A percentile compares a stretch with the other conserved stretches of the same genome.
These are phyloP conservation scores for Tetrahymena malaccensis DNA, from an alignment of 73 alveolate genomes.

Conservation along the genomic window DNA sequence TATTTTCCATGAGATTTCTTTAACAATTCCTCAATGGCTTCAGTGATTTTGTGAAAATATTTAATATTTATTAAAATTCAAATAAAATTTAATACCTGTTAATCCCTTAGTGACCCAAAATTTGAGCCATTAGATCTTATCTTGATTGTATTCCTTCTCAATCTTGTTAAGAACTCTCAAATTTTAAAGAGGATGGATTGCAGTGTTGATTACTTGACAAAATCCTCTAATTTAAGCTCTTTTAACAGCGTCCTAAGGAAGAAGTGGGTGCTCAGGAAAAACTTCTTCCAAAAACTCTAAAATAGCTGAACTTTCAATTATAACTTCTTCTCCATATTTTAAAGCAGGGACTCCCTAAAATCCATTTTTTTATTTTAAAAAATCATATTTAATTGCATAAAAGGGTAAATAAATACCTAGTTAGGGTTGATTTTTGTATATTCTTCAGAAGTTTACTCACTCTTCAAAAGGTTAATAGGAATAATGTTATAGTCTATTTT, in stretches of 20 bases:
- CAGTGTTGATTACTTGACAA: slow-evolving; percentile 59
- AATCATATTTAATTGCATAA: not conserved
- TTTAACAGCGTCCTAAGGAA: slow-evolving; percentile 40
- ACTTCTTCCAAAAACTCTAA: slow-evolving; percentile 68
- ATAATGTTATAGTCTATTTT: slow-evolving; percentile 40
- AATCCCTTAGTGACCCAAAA: slow-evolving; percentile 48
- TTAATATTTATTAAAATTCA: not conserved
- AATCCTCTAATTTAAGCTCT: slow-evolving; percentile 35
- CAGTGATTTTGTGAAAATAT: not conserved
- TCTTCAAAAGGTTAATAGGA: slow-evolving; percentile 45
- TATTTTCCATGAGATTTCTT: slow-evolving; percentile 52
- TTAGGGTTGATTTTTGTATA: slow-evolving; percentile 61
- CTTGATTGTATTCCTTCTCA: slow-evolving; percentile 18
- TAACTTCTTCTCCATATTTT: not conserved
- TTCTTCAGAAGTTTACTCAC: slow-evolving; percentile 50
- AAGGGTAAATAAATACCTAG: not conserved
- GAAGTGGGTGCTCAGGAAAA: slow-evolving; percentile 42
- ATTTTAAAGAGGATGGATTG: slow-evolving; percentile 66
- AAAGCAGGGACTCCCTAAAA: slow-evolving; percentile 44
- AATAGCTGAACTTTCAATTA: slow-evolving; percentile 20
- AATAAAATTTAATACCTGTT: not conserved
- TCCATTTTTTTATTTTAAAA: slow-evolving; percentile 2
- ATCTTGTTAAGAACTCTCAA: slow-evolving; percentile 28
- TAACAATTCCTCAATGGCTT: not conserved
- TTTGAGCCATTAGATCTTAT: slow-evolving; percentile 43